These are phyloP conservation scores for Chimonanthus praecox DNA, from an alignment of 164 flowering plant species.

Conservation along the genomic window DNA sequence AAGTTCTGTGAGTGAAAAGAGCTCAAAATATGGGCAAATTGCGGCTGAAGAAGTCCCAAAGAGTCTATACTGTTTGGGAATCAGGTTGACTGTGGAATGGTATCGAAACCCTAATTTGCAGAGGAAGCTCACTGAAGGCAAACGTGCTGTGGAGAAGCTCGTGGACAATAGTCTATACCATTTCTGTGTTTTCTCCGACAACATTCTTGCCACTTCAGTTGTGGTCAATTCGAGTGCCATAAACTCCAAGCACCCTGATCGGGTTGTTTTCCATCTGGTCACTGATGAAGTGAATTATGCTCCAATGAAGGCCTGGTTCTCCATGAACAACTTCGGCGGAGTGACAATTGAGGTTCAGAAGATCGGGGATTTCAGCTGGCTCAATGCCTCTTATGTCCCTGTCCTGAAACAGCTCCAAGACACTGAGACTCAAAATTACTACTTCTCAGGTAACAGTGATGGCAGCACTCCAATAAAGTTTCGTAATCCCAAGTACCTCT, in stretches of 20 bases:
- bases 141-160: constrained; percentile 29
- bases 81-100: constrained; percentile 66
- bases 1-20: constrained; percentile 51
- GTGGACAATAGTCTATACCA: constrained; percentile 57
- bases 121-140: constrained; percentile 29
- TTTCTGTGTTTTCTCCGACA: constrained; percentile 83
- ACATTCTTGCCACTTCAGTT: constrained; percentile 78
- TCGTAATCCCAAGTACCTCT: constrained; percentile 79
- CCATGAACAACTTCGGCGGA: constrained; percentile 54
- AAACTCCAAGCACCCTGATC: constrained; percentile 53
- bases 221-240: constrained; percentile 74
- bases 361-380: constrained; percentile 74
- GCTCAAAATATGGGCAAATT: constrained; percentile 71
- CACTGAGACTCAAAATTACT: constrained; percentile 66
- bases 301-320: constrained; percentile 89
- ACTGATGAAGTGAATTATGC: constrained; percentile 78
- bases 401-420: constrained; percentile 86
- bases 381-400: constrained; percentile 89
- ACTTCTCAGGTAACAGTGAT: constrained; percentile 59
- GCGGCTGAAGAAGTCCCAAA: constrained; percentile 90
- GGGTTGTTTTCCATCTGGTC: constrained; percentile 70
- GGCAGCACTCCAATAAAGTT: constrained; percentile 69
- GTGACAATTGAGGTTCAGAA: constrained; percentile 74
- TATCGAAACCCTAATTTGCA: constrained; percentile 36
- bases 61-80: constrained; percentile 73